Percentiles rank a stretch among this genome's conserved stretches.
Evolutionary conservation across 169 alveolate genomes (phyloP).

Genomic region (Babesia divergens): DNA sequence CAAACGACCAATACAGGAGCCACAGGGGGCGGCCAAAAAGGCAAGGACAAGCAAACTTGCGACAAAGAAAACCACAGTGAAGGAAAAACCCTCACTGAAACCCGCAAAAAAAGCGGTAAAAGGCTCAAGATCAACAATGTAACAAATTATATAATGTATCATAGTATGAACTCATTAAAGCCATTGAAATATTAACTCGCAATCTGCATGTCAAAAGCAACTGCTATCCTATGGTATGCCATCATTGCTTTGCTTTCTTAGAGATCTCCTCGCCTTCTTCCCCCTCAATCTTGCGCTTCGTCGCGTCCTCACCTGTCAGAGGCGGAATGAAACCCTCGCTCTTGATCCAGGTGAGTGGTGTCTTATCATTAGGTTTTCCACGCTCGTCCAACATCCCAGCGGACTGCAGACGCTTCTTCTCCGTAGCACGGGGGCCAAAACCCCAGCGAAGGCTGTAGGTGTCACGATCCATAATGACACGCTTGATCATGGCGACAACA

Average conservation of each 20-base stretch:
- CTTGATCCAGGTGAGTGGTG: constrained; percentile 92
- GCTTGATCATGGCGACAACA: constrained; percentile 95
- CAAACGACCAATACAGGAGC: not conserved
- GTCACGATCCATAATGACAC: constrained; percentile 99
- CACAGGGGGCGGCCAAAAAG: constrained; percentile 1
- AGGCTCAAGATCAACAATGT: constrained; percentile 2
- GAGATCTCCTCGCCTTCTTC: not conserved
- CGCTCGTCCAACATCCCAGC: constrained; percentile 94
- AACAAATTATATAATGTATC: too few relatives aligned
- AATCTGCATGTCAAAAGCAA: not conserved
- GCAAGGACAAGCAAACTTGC: not conserved
- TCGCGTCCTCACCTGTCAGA: constrained; percentile 73
- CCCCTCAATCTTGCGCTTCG: constrained; percentile 53
- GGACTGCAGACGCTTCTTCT: constrained; percentile 94
- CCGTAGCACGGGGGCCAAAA: constrained; percentile 97
- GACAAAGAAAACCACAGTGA: too few relatives aligned
- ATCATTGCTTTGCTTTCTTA: not conserved
- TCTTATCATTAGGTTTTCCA: constrained; percentile 91
- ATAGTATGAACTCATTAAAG: not conserved
- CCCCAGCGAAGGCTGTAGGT: constrained; percentile 99
- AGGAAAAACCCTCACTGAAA: not conserved
- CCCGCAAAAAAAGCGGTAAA: constrained; percentile 1
- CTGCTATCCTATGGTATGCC: too few relatives aligned
- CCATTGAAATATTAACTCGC: not conserved
- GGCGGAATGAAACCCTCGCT: constrained; percentile 83